phyloP scores from a whole-genome alignment of 352 stramenopile genomes.

The Pythium brassicae region DNA sequence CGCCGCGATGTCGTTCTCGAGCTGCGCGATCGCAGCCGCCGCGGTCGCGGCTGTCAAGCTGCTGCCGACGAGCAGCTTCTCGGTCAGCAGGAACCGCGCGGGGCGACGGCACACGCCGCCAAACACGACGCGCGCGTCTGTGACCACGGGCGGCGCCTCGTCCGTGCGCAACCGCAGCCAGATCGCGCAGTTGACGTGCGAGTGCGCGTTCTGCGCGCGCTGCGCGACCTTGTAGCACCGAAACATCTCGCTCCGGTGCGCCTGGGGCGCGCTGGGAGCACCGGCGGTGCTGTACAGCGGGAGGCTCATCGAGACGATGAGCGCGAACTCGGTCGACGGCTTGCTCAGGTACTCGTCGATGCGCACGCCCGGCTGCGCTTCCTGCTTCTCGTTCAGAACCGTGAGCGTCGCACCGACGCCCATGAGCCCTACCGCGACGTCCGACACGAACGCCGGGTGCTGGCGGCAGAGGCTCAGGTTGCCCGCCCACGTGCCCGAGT shows the following conservation, averaged over 20 bases:
- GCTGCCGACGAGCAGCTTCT: slow-evolving; percentile 73
- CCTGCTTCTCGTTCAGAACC: slow-evolving; percentile 62
- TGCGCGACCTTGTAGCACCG: slow-evolving; percentile 50
- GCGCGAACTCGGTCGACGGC: slow-evolving; percentile 14
- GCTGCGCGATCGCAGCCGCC: slow-evolving; percentile 72
- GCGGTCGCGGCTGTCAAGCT: slow-evolving; percentile 74
- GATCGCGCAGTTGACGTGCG: slow-evolving; percentile 51
- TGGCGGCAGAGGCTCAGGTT: slow-evolving; percentile 33
- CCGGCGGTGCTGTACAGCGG: slow-evolving; percentile 25
- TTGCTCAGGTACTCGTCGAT: slow-evolving; percentile 22
- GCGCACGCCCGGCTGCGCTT: slow-evolving; percentile 16
- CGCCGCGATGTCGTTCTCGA: slow-evolving; percentile 79
- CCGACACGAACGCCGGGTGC: slow-evolving; percentile 45
- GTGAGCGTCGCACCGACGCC: slow-evolving; percentile 65
- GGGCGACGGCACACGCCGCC: slow-evolving; percentile 69
- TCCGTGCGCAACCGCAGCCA: slow-evolving; percentile 26
- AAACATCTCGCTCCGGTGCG: slow-evolving; percentile 11
- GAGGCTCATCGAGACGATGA: slow-evolving; percentile 33
- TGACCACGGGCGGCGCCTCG: slow-evolving; percentile 59
- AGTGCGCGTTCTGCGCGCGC: slow-evolving; percentile 47
- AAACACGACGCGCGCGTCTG: slow-evolving; percentile 48
- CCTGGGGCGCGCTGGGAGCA: neutral
- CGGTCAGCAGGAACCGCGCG: slow-evolving; percentile 38
- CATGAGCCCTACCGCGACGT: slow-evolving; percentile 59
- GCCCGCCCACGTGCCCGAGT: slow-evolving; percentile 13